Evolutionary conservation across 352 stramenopile species (phyloP).

Genomic region (Phytophthora sp.): DNA sequence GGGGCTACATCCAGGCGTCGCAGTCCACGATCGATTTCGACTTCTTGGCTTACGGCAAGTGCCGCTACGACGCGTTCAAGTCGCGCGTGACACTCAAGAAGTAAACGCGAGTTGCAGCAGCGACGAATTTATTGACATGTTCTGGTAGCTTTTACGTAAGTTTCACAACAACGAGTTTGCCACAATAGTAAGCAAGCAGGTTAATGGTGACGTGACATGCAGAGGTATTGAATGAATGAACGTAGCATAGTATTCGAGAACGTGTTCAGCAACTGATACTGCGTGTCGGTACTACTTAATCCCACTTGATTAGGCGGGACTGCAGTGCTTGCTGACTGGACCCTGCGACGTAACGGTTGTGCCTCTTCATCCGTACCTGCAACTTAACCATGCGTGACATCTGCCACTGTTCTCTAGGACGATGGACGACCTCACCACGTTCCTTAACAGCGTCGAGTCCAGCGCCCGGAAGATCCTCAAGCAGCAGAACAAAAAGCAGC

Average conservation of each 20-base stretch:
- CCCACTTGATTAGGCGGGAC: not conserved
- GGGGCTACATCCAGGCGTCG: slow-evolving; percentile 89
- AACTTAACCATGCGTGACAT: slow-evolving; percentile 13
- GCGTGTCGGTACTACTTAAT: not conserved
- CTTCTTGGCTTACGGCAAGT: slow-evolving; percentile 87
- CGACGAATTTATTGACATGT: slow-evolving; percentile 30
- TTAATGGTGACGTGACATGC: slow-evolving; percentile 16
- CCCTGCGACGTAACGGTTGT: slow-evolving; percentile 25
- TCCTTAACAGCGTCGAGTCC: slow-evolving; percentile 79
- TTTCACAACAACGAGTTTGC: slow-evolving; percentile 7
- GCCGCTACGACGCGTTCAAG: slow-evolving; percentile 76
- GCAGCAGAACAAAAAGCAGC: slow-evolving; percentile 81
- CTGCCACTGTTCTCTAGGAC: slow-evolving; percentile 23
- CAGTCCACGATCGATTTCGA: slow-evolving; percentile 94
- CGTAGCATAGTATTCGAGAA: slow-evolving; percentile 13
- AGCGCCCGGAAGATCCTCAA: slow-evolving; percentile 82
- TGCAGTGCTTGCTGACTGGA: not conserved
- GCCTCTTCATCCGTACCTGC: slow-evolving; percentile 25
- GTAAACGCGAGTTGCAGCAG: slow-evolving; percentile 23
- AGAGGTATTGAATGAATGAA: slow-evolving; percentile 32
- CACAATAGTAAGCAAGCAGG: slow-evolving; percentile 5
- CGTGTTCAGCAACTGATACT: not conserved
- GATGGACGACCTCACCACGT: slow-evolving; percentile 83
- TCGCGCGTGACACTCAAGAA: slow-evolving; percentile 60
- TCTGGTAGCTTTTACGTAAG: slow-evolving; percentile 37